Percentiles rank a stretch among this genome's conserved stretches.
These are phyloP conservation scores for Platanus orientalis DNA, from an alignment of 164 flowering plant species.

Conservation along the genomic window DNA sequence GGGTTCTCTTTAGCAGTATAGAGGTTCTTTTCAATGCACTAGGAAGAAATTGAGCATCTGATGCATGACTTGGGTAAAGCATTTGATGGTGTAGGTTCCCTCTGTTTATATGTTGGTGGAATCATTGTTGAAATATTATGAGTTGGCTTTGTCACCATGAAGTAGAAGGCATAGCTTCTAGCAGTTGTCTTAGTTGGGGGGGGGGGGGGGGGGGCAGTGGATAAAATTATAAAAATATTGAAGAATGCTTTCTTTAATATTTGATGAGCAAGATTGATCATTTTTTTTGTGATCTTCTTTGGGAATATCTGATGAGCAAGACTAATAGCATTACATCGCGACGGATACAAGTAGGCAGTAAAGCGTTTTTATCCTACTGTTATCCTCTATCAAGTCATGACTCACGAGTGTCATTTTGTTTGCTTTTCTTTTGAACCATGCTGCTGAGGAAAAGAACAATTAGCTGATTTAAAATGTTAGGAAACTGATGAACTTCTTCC, in stretches of 20 bases:
- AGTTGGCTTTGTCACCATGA: background rate
- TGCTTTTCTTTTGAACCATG: background rate
- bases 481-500: background rate
- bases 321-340: background rate
- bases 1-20: background rate
- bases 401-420: background rate
- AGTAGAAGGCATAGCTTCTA: background rate
- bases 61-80: background rate
- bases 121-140: background rate
- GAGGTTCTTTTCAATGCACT: background rate
- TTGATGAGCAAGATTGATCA: no score
- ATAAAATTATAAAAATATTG: no score
- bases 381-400: background rate
- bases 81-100: no score
- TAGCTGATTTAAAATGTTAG: background rate
- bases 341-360: background rate
- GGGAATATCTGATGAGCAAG: background rate
- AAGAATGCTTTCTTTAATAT: no score
- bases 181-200: background rate
- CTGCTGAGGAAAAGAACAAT: background rate
- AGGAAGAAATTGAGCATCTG: background rate
- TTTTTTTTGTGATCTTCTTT: no score
- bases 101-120: background rate
- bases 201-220: no score
- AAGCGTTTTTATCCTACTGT: background rate